These are phyloP conservation scores for Avena sativa DNA, from an alignment of 176 grass and related monocot species.

Conservation along the genomic window DNA sequence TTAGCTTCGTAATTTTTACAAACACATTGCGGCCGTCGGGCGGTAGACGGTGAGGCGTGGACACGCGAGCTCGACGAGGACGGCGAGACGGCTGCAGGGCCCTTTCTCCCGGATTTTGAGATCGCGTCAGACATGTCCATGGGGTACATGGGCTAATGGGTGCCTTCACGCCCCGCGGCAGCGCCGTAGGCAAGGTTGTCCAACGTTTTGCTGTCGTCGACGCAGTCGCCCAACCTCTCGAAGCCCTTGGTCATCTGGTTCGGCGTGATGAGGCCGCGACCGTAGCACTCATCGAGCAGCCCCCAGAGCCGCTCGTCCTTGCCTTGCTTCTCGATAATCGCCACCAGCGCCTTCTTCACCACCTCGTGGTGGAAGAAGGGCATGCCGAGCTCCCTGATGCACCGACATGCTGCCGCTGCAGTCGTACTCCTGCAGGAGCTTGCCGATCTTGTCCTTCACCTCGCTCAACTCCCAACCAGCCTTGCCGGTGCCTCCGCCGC, in stretches of 20 bases:
- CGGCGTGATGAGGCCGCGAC: conserved; percentile 64
- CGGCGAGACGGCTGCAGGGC: too few species aligned
- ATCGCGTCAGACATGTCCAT: too few species aligned
- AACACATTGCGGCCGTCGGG: too few species aligned
- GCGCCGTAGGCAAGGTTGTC: too few species aligned
- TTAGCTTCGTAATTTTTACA: too few species aligned
- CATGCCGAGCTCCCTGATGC: conserved; percentile 83
- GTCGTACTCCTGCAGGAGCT: conserved; percentile 80
- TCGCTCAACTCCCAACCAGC: conserved; percentile 69
- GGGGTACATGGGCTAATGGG: too few species aligned
- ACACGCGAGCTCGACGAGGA: too few species aligned
- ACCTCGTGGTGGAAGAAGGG: conserved; percentile 92
- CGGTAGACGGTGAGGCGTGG: too few species aligned
- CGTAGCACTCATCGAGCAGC: conserved; percentile 68
- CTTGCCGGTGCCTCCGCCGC: conserved; percentile 59
- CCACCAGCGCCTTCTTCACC: conserved; percentile 77
- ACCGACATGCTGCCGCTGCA: conserved; percentile 66
- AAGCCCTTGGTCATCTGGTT: conserved; percentile 84
- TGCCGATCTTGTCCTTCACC: conserved; percentile 73
- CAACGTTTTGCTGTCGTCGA: conserved; percentile 47
- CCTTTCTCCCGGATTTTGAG: too few species aligned
- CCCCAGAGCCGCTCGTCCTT: conserved; percentile 58
- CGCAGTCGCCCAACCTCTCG: conserved; percentile 56
- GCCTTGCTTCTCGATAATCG: conserved; percentile 76
- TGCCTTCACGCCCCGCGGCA: too few species aligned